Percentiles rank a stretch among this genome's conserved stretches.
phyloP scores from a whole-genome alignment of 2,329 filamentous ascomycete genomes.

The Cercospora citrullina region DNA sequence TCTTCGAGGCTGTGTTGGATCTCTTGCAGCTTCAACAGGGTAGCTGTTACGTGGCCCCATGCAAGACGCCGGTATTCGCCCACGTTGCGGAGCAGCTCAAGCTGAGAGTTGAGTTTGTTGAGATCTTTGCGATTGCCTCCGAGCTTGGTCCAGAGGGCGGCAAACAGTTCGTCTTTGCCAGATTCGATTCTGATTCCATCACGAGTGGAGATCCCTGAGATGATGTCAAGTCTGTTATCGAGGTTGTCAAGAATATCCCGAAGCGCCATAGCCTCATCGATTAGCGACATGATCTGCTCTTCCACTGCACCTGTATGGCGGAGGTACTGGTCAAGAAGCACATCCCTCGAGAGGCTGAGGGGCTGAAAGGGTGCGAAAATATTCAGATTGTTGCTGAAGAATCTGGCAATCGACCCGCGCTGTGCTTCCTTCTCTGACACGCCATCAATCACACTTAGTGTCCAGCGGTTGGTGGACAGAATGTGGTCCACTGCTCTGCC shows the following conservation, averaged over 20 bases:
- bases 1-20: conserved; percentile 72
- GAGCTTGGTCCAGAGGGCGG: conserved; percentile 70
- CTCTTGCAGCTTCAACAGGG: conserved; percentile 70
- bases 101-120: conserved; percentile 62
- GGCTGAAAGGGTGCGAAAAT: conserved; percentile 62
- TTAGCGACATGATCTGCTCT: conserved; percentile 66
- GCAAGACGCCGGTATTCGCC: conserved; percentile 65
- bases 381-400: conserved; percentile 47
- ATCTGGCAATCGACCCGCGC: conserved; percentile 43
- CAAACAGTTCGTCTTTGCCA: conserved; percentile 65
- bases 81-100: conserved; percentile 66
- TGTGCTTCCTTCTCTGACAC: conserved; percentile 50
- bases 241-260: conserved; percentile 65
- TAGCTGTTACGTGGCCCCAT: conserved; percentile 65
- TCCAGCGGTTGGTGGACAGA: conserved; percentile 74
- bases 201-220: conserved; percentile 67
- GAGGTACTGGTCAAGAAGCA: conserved; percentile 72
- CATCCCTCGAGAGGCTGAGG: conserved; percentile 58
- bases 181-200: conserved; percentile 61
- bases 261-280: conserved; percentile 68
- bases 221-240: conserved; percentile 68
- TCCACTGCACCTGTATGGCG: conserved; percentile 69
- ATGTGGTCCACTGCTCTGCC: conserved; percentile 72
- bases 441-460: conserved; percentile 65
- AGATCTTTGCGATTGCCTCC: conserved; percentile 66